phyloP scores from a whole-genome alignment of 2,329 filamentous ascomycete genomes.

The Metarhizium humberi region DNA sequence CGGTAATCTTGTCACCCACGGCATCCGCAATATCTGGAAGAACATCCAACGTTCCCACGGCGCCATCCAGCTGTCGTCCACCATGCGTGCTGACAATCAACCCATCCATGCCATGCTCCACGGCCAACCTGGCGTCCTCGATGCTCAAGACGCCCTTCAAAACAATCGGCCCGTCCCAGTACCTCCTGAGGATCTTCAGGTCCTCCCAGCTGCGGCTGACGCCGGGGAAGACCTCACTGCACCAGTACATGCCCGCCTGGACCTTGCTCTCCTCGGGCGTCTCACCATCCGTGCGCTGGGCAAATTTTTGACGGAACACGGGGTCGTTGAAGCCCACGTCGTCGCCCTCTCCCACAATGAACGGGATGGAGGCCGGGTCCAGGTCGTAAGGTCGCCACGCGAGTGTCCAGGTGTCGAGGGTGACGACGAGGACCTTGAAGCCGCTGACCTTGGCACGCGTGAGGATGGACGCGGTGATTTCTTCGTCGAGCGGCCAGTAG shows the following conservation, averaged over 20 bases:
- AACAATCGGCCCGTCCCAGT: constrained; percentile 48
- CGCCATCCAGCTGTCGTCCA: constrained; percentile 31
- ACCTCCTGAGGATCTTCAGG: constrained; percentile 43
- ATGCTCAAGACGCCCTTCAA: constrained; percentile 32
- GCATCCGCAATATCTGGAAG: constrained; percentile 36
- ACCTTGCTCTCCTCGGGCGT: constrained; percentile 37
- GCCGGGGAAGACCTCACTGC: constrained; percentile 37
- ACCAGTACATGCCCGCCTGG: constrained; percentile 44
- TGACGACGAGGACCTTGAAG: constrained; percentile 59
- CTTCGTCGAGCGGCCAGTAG: constrained; percentile 61
- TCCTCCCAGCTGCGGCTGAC: constrained; percentile 49
- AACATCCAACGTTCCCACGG: constrained; percentile 44
- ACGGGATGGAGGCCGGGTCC: constrained; percentile 52
- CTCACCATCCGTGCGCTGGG: constrained; percentile 29
- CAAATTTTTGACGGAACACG: constrained; percentile 37
- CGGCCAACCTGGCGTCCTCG: constrained; percentile 28
- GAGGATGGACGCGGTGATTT: constrained; percentile 56
- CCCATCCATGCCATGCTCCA: constrained; percentile 26
- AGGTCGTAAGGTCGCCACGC: constrained; percentile 62
- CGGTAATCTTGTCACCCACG: constrained; percentile 46
- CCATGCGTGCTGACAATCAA: constrained; percentile 34
- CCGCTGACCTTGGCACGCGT: constrained; percentile 50
- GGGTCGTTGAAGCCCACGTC: constrained; percentile 58
- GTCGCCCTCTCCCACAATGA: constrained; percentile 48
- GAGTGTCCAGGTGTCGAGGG: constrained; percentile 61